Percentiles rank a stretch among this genome's conserved stretches.
These are phyloP conservation scores for Aureobasidium sp. DNA, from an alignment of 2,329 filamentous ascomycete species.

Conservation along the genomic window DNA sequence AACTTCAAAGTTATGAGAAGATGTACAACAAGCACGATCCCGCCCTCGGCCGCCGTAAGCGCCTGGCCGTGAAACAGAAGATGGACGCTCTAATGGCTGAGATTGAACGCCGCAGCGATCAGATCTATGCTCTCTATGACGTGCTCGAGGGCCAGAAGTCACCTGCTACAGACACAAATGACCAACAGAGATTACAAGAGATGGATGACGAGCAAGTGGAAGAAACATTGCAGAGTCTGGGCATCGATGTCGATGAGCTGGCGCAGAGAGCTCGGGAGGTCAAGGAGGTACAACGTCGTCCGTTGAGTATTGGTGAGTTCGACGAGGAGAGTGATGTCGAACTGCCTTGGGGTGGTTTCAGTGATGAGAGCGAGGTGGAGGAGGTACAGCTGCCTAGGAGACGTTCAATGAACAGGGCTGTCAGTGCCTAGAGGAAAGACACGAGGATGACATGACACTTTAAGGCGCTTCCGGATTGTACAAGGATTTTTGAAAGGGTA, in stretches of 20 bases:
- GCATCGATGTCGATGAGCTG: conserved; percentile 31
- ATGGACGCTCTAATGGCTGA: conserved; percentile 56
- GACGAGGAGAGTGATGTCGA: conserved; percentile 20
- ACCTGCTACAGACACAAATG: conserved; percentile 45
- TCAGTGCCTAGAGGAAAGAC: not conserved
- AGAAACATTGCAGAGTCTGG: conserved; percentile 37
- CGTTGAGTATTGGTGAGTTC: conserved; percentile 19
- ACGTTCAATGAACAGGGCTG: not conserved
- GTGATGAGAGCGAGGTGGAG: conserved; percentile 24
- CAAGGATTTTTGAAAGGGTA: not conserved
- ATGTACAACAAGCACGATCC: conserved; percentile 62
- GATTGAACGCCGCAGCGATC: conserved; percentile 67
- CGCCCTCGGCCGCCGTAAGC: conserved; percentile 56
- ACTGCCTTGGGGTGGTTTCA: conserved; percentile 16
- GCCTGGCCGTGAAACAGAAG: conserved; percentile 53
- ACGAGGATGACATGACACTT: not conserved
- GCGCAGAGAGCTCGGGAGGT: conserved; percentile 7
- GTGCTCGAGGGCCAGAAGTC: conserved; percentile 71
- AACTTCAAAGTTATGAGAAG: conserved; percentile 55
- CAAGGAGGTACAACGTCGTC: not conserved
- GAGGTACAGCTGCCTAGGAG: not conserved
- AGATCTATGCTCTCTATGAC: conserved; percentile 77
- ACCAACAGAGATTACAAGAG: conserved; percentile 21
- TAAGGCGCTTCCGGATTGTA: not conserved
- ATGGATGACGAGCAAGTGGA: conserved; percentile 32